Percentiles rank a stretch among this genome's conserved stretches.
These are phyloP conservation scores for Gyromitra esculenta DNA, from an alignment of 2,329 filamentous ascomycete species.

Conservation along the genomic window DNA sequence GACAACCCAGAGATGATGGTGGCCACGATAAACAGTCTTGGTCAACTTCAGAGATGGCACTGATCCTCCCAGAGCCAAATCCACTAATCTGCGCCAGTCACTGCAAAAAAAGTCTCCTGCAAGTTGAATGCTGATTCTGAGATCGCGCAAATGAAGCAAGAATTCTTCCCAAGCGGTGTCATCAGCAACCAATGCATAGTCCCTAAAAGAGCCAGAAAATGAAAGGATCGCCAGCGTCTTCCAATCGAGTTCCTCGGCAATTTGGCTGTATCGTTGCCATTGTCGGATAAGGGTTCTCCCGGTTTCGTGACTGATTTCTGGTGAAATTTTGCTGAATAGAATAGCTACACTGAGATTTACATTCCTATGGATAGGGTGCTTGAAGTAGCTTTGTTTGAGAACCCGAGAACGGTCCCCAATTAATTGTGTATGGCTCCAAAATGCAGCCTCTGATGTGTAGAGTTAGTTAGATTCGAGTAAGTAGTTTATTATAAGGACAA, in stretches of 20 bases:
- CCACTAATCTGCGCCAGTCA: conserved; percentile 6
- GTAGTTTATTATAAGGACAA: not conserved
- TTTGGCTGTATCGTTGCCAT: conserved; percentile 26
- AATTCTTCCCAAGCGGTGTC: conserved; percentile 4
- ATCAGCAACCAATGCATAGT: not conserved
- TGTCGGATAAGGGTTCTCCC: not conserved
- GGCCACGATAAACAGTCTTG: conserved; percentile 5
- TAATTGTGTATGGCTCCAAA: not conserved
- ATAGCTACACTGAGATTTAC: not conserved
- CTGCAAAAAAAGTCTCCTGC: conserved; percentile 25
- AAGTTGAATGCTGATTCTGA: conserved; percentile 32
- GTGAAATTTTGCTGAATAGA: conserved; percentile 12
- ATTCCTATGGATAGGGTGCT: not conserved
- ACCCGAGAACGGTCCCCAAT: not conserved
- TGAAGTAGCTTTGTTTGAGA: conserved; percentile 7
- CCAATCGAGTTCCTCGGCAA: conserved; percentile 9
- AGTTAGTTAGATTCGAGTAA: not conserved
- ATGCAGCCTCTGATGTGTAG: not conserved
- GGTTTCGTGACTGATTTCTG: not conserved
- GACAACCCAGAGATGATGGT: conserved; percentile 41
- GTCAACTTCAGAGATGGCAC: not conserved
- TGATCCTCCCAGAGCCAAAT: not conserved
- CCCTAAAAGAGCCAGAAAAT: conserved; percentile 27
- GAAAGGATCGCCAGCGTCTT: conserved; percentile 16
- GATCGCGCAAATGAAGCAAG: not conserved